These are phyloP conservation scores for Phytophthora megakarya DNA, from an alignment of 352 stramenopile species.

Conservation along the genomic window DNA sequence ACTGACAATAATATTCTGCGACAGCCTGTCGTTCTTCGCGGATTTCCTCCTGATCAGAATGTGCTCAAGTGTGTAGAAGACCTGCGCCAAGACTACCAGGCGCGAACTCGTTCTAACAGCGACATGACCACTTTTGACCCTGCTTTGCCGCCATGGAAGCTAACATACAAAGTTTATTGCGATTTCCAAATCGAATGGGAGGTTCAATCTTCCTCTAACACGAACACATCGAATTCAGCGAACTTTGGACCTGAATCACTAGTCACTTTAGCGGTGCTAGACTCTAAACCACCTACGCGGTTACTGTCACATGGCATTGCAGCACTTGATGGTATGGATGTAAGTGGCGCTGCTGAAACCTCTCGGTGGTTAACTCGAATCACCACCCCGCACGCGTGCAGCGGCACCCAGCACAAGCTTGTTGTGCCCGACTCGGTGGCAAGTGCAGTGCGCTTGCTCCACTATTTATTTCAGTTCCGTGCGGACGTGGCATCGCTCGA, in stretches of 20 bases:
- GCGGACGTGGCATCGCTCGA: slow-evolving; percentile 27
- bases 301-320: slow-evolving; percentile 31
- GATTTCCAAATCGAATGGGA: slow-evolving; percentile 74
- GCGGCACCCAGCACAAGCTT: slow-evolving; percentile 6
- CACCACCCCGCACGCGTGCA: slow-evolving; percentile 12
- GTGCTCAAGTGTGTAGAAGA: slow-evolving; percentile 79
- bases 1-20: slow-evolving; percentile 12
- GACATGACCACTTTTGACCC: slow-evolving; percentile 14
- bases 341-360: slow-evolving; percentile 20
- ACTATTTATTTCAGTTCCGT: slow-evolving; percentile 62
- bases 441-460: slow-evolving; percentile 59
- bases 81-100: slow-evolving; percentile 38
- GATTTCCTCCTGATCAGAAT: slow-evolving; percentile 73
- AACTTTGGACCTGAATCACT: slow-evolving; percentile 3
- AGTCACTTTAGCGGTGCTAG: slow-evolving; percentile 22
- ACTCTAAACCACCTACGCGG: slow-evolving; percentile 9
- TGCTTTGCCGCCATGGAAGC: slow-evolving; percentile 69
- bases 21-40: slow-evolving; percentile 34
- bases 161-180: slow-evolving; percentile 73
- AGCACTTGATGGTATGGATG: slow-evolving; percentile 28
- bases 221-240: not conserved
- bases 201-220: slow-evolving; percentile 13
- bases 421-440: slow-evolving; percentile 40
- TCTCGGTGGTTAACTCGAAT: slow-evolving; percentile 33
- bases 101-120: slow-evolving; percentile 7